Base-by-base conservation (phyloP, 148 eudicot species). In the Chenopodium quinoa region DNA sequence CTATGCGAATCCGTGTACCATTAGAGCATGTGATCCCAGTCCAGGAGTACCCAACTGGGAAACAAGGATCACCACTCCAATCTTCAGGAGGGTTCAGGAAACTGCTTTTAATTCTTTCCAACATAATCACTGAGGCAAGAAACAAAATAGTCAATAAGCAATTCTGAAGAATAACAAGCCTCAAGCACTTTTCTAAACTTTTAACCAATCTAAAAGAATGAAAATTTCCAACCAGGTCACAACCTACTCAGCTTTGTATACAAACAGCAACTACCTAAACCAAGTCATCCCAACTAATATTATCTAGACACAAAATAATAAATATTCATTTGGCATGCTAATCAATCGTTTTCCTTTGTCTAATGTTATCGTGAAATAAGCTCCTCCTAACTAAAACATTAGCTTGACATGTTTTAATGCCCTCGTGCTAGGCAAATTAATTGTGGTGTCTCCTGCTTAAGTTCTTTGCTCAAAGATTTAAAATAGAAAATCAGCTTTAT, bases 51-150 rank as follows among this genome's bases (percentile, higher is more conserved):
- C 83, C 79, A 78, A 78, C 87, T 58, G 99, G 99, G 76, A 88
- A 90, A 94, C 99, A 96, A 79, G 99, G 99, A 85, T 96, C 98
- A 75, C 98, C 99, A 83, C 80, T 87, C 99, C 99, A 96, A 85
- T 96, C 99, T 46, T 81, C 70, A 75, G 99, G 99, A 86, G 91
- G 87, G 75, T 92, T 88, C 76, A 73, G 73, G 69, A 94, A 85
- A 70, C 87, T 84, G 22, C 75, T 58, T 86, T 90, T 96, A 62
- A 94, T 48, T 32, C 64, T 79, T 82, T 84, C 88, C 90, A 96
- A 82, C 75, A 90, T 91, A 85, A 88, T 83, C 29, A 89, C 98
- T 96, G 89, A 71, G 81, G 75, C 69, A 84, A 81, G 17, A 87
- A 82, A 40, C 34, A 73, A 32, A 23, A 31, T 7, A 20, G 1